Base-by-base conservation (phyloP, 164 flowering plant species). In the Nelumbo lutea region DNA sequence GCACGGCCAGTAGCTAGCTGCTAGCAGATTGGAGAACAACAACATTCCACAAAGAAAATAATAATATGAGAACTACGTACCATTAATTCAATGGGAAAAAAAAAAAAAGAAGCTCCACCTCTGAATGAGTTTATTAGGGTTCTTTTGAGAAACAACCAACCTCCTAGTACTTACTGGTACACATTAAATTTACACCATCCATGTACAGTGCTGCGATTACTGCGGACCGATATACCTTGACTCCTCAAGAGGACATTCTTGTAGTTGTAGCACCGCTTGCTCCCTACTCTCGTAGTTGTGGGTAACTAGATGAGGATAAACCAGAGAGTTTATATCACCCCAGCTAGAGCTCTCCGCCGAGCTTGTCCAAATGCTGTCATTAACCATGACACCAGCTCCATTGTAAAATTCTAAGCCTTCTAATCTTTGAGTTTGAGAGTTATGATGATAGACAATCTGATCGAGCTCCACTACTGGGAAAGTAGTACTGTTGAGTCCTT, bases 311-410 rank as follows among this genome's bases (percentile, higher is more conserved):
- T 75, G 73, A 71, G 76, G 67, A 68, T 80, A 77, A 53, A 69
- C 65, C 47, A 79, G 71, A 64, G 81, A 77, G 61, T 70, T 76
- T n/a, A 71, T 77, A 51, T 84, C 83, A 15, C 71, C 85, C 90
- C 87, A 86, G 41, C 74, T 75, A 40, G 46, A 64, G 66, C 84
- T 81, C 58, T 76, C 86, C 2, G 40, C 77, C 2, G 86, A 81
- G 61, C 64, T 61, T 40, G 77, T 70, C 38, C 77, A 76, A 39
- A 15, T 13, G 2, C 69, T 78, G 69, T 81, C 70, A 1, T 71
- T 76, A 70, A 66, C 76, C 11, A 59, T 73, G 59, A 70, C 48
- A 5, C 76, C 79, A 38, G 62, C 68, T 59, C 80, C 81, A 72
- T 79, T 79, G 10, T 70, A 73, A 52, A 70, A 69, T 59, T 74